These are phyloP conservation scores for Hymenoscyphus linearis DNA, from an alignment of 2,329 filamentous ascomycete genomes.

Conservation along the genomic window DNA sequence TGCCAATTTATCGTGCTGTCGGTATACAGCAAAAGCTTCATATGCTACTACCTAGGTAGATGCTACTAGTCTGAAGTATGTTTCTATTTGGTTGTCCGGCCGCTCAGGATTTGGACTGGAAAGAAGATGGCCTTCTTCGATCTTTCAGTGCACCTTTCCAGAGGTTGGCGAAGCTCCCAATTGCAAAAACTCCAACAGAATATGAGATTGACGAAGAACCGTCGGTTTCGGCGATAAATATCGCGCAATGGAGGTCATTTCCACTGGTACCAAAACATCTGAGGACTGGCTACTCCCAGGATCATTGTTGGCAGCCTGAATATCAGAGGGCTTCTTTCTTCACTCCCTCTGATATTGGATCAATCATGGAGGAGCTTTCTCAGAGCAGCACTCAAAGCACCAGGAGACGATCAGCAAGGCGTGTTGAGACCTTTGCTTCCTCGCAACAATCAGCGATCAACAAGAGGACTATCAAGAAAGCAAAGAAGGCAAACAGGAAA, in stretches of 20 bases:
- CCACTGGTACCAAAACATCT: constrained; percentile 43
- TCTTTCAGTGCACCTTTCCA: constrained; percentile 39
- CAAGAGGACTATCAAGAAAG: not conserved
- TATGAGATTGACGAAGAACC: not conserved
- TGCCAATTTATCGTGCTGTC: not conserved
- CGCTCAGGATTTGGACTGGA: constrained; percentile 45
- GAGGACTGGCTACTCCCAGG: constrained; percentile 46
- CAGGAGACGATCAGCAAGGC: too few relatives aligned
- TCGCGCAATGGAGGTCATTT: constrained; percentile 47
- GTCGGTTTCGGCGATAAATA: not conserved
- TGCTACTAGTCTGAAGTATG: too few relatives aligned
- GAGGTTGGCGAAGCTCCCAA: constrained; percentile 33
- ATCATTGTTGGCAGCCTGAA: constrained; percentile 35
- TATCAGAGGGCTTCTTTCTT: constrained; percentile 41
- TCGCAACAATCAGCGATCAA: not conserved
- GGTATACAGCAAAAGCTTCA: not conserved
- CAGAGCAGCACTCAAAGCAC: constrained; percentile 6
- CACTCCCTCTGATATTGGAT: constrained; percentile 38
- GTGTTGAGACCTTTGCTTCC: not conserved
- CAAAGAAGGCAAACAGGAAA: not conserved
- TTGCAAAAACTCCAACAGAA: not conserved
- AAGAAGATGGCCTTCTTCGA: constrained; percentile 43
- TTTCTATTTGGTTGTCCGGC: not conserved
- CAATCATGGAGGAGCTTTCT: constrained; percentile 19
- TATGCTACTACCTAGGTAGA: not conserved